A percentile compares a stretch with the other conserved stretches of the same genome.
Evolutionary conservation across 306 rosid species (phyloP).

Genomic region (Medicago arabica): DNA sequence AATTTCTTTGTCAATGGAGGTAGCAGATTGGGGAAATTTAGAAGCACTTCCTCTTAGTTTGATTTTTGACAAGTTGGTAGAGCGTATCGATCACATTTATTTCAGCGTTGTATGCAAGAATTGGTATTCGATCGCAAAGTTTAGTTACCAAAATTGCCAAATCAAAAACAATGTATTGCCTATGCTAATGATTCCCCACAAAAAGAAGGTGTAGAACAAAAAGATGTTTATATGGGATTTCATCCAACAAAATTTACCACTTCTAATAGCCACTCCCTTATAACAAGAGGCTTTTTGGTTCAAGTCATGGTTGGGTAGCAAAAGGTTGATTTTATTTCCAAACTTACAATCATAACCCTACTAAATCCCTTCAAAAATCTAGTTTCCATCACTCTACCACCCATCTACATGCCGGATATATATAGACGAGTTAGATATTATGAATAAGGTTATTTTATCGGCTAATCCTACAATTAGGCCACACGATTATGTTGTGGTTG

Average conservation of each 20-base stretch:
- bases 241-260: background rate
- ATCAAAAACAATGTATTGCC: background rate
- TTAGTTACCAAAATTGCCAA: background rate
- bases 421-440: background rate
- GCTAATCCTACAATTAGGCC: background rate
- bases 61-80: background rate
- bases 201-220: background rate
- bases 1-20: no score
- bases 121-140: background rate
- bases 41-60: background rate
- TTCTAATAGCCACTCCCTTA: background rate
- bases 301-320: background rate
- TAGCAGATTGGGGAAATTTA: no score
- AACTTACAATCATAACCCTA: background rate
- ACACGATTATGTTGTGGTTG: background rate
- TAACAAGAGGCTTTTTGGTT: background rate
- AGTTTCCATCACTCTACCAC: background rate
- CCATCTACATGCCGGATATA: background rate
- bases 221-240: background rate
- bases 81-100: background rate
- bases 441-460: background rate
- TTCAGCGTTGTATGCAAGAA: background rate
- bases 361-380: background rate
- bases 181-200: background rate
- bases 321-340: background rate